Percentiles rank a stretch among this genome's conserved stretches.
Evolutionary conservation across 1,284 basidiomycete species (phyloP).

Genomic region (Tylopilus sp.): DNA sequence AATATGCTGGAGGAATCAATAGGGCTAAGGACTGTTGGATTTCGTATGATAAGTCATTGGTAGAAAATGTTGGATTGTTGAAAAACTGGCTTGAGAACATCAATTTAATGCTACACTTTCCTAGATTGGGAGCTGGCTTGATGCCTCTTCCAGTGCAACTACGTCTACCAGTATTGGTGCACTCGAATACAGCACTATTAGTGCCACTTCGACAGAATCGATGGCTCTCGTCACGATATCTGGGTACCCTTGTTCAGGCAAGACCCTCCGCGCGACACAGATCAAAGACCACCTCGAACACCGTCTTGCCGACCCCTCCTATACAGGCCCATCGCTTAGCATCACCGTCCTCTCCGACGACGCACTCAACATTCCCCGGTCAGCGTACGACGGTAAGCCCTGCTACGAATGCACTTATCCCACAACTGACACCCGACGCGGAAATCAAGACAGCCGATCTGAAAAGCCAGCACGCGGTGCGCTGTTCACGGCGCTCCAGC

Average conservation of each 20-base stretch:
- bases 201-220: no score
- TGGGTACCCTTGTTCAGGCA: constrained; percentile 93
- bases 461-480: constrained; percentile 93
- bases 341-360: constrained; percentile 87
- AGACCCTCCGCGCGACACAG: constrained; percentile 79
- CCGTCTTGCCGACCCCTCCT: constrained; percentile 61
- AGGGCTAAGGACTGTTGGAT: no score
- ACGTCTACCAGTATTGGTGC: no score
- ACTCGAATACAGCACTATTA: no score
- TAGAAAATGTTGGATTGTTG: no score
- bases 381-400: constrained; percentile 80
- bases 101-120: no score
- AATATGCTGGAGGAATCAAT: no score
- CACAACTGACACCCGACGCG: no score
- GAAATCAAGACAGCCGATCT: constrained; percentile 71
- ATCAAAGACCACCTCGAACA: constrained; percentile 71
- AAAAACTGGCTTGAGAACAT: no score
- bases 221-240: constrained; percentile 97
- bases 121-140: no score
- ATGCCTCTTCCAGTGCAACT: no score
- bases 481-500: constrained; percentile 88
- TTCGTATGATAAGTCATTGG: no score
- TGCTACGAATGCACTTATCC: neutral
- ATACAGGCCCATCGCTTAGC: constrained; percentile 64
- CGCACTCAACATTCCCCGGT: constrained; percentile 70